phyloP scores from a whole-genome alignment of 2,329 filamentous ascomycete species.

The Epichloe elymi region DNA sequence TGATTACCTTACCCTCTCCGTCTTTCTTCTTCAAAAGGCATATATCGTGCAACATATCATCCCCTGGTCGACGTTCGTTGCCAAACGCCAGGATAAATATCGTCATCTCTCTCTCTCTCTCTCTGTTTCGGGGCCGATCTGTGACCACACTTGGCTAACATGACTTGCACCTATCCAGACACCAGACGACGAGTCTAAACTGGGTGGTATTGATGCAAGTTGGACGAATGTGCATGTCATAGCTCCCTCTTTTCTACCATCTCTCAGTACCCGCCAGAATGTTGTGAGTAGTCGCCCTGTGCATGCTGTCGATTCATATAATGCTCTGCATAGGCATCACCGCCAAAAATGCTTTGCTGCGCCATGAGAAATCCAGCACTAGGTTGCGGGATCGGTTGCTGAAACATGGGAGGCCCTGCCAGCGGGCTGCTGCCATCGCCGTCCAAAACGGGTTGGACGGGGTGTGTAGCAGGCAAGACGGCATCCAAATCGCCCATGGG shows the following conservation, averaged over 20 bases:
- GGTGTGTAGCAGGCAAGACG: slow-evolving; percentile 8
- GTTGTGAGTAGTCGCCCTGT: slow-evolving; percentile 7
- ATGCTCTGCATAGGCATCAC: slow-evolving; percentile 10
- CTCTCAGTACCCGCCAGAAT: slow-evolving; percentile 5
- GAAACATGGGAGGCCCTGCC: slow-evolving; percentile 9
- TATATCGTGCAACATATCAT: not conserved
- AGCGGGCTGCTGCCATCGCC: slow-evolving; percentile 5
- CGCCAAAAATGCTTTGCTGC: slow-evolving; percentile 11
- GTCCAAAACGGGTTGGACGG: slow-evolving; percentile 6
- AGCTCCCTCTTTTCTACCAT: not conserved
- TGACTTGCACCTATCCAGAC: too few species aligned
- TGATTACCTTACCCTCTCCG: not conserved
- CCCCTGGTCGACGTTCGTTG: not conserved
- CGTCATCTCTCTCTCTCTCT: not conserved
- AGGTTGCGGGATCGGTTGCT: slow-evolving; percentile 8
- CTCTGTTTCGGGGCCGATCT: too few species aligned
- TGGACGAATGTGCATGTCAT: too few species aligned
- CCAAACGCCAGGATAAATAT: not conserved
- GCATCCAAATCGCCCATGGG: slow-evolving; percentile 11
- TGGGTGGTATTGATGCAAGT: too few species aligned
- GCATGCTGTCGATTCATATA: slow-evolving; percentile 9
- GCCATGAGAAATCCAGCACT: slow-evolving; percentile 9
- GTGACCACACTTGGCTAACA: too few species aligned
- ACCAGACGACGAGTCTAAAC: too few species aligned
- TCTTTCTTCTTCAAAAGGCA: not conserved